Evolutionary conservation across 1,139 yeast genomes (phyloP).

Genomic region (Suhomyces bribrorum): DNA sequence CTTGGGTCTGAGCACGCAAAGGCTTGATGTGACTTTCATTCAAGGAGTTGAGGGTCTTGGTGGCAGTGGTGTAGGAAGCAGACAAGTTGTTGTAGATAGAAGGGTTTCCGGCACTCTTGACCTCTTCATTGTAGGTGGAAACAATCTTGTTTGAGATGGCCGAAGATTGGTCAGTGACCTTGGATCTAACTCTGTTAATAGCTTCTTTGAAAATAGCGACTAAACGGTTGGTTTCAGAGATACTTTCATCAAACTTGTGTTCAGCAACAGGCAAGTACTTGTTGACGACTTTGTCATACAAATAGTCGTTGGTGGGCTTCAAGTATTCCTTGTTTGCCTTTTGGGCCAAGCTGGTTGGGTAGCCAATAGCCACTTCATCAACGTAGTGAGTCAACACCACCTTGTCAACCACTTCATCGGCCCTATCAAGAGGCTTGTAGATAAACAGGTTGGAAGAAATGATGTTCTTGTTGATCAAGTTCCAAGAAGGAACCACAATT

Average conservation of each 20-base stretch:
- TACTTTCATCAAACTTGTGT: slow-evolving; percentile 25
- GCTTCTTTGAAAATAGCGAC: slow-evolving; percentile 34
- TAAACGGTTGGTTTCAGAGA: slow-evolving; percentile 30
- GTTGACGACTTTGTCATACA: slow-evolving; percentile 28
- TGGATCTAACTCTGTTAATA: slow-evolving; percentile 27
- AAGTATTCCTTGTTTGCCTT: slow-evolving; percentile 26
- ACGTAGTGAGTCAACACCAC: slow-evolving; percentile 23
- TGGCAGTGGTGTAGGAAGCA: slow-evolving; percentile 40
- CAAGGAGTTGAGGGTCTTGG: slow-evolving; percentile 35
- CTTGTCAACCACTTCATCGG: slow-evolving; percentile 32
- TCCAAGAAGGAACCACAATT: slow-evolving; percentile 19
- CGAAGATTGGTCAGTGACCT: slow-evolving; percentile 30
- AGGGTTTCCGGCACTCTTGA: slow-evolving; percentile 18
- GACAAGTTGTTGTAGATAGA: slow-evolving; percentile 30
- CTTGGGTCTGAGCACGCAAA: slow-evolving; percentile 43
- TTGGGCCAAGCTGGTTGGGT: slow-evolving; percentile 15
- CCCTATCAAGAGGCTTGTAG: slow-evolving; percentile 24
- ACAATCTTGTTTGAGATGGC: slow-evolving; percentile 36
- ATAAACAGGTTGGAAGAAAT: slow-evolving; percentile 26
- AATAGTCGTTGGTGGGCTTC: slow-evolving; percentile 31
- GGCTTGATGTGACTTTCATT: slow-evolving; percentile 44
- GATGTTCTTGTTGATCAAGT: slow-evolving; percentile 23
- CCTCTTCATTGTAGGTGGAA: slow-evolving; percentile 39
- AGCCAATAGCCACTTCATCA: slow-evolving; percentile 16
- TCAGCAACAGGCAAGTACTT: slow-evolving; percentile 35